Percentiles rank a stretch among this genome's conserved stretches.
phyloP scores from a whole-genome alignment of 371 early-diverging fungal genomes.

The Saksenaea oblongispora region DNA sequence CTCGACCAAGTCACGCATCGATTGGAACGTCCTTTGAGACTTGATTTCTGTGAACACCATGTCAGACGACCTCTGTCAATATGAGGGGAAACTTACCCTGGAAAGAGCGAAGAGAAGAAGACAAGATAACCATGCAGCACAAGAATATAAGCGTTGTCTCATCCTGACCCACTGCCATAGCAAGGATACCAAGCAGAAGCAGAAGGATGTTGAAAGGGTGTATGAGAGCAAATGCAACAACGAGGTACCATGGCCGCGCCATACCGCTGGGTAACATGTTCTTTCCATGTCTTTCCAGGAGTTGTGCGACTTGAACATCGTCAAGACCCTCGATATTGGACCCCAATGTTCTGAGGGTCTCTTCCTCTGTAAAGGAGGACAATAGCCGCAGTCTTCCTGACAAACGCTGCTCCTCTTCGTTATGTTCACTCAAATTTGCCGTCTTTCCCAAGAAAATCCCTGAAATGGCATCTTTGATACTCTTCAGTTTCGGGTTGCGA shows the following conservation, averaged over 20 bases:
- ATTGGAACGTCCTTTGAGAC: slow-evolving; percentile 26
- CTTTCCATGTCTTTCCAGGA: background rate
- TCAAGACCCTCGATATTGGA: background rate
- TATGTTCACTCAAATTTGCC: background rate
- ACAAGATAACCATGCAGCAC: slow-evolving; percentile 37
- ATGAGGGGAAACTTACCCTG: slow-evolving; percentile 28
- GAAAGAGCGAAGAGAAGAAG: slow-evolving; percentile 32
- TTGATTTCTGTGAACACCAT: slow-evolving; percentile 39
- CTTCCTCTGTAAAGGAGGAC: background rate
- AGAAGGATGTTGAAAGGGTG: slow-evolving; percentile 47
- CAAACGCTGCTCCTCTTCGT: background rate
- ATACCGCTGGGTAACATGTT: slow-evolving; percentile 8
- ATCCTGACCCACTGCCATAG: slow-evolving; percentile 14
- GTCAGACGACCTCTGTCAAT: slow-evolving; percentile 4
- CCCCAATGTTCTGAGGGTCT: background rate
- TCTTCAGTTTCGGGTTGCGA: background rate
- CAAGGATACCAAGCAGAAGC: slow-evolving; percentile 23
- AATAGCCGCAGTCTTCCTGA: background rate
- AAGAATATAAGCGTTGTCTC: slow-evolving; percentile 25
- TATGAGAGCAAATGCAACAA: slow-evolving; percentile 29
- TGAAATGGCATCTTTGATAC: background rate
- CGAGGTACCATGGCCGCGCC: slow-evolving; percentile 24
- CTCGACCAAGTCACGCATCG: slow-evolving; percentile 36
- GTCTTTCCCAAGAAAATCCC: background rate
- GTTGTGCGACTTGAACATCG: background rate